These are phyloP conservation scores for Diaporthe ampelina DNA, from an alignment of 2,329 filamentous ascomycete genomes.

Conservation along the genomic window DNA sequence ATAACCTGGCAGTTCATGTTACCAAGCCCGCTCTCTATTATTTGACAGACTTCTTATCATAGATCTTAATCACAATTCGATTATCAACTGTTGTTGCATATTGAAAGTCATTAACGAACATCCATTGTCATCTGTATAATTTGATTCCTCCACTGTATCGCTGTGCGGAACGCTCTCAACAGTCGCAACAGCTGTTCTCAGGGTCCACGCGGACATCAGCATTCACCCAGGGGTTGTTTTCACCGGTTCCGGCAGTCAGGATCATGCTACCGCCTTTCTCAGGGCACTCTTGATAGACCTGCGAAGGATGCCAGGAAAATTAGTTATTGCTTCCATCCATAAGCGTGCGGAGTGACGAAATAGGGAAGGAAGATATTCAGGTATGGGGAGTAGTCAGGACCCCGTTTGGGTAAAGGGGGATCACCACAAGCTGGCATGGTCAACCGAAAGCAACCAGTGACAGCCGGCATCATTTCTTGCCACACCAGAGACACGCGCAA, in stretches of 20 bases:
- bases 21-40: not conserved
- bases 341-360: too few relatives aligned
- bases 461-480: not conserved
- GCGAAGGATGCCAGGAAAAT: not conserved
- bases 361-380: not conserved
- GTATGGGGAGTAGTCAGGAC: too few relatives aligned
- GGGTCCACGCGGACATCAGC: constrained; percentile 5
- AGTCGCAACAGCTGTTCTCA: not conserved
- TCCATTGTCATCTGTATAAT: not conserved
- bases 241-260: not conserved
- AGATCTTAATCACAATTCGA: not conserved
- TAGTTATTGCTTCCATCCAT: not conserved
- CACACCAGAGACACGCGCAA: not conserved
- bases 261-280: not conserved
- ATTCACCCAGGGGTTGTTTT: not conserved
- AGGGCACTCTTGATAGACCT: not conserved
- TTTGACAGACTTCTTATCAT: not conserved
- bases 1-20: too few relatives aligned
- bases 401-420: too few relatives aligned
- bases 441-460: not conserved
- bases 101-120: too few relatives aligned
- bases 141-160: not conserved
- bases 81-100: too few relatives aligned
- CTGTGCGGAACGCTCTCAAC: not conserved
- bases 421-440: not conserved